These are phyloP conservation scores for Penicillium occitanis DNA, from an alignment of 2,329 filamentous ascomycete species.

Conservation along the genomic window DNA sequence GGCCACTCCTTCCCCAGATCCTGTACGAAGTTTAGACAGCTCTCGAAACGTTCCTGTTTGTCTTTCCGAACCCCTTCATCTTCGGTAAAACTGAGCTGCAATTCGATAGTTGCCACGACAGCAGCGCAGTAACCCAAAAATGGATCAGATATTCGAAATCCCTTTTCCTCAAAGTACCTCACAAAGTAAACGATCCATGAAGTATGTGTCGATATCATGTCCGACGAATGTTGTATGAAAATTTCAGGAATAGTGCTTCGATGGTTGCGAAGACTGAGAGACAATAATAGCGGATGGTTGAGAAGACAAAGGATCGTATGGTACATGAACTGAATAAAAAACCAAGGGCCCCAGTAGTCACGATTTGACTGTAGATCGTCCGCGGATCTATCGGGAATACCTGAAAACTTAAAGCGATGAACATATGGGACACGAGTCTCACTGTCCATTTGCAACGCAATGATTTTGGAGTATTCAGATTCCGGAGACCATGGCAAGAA, in stretches of 20 bases:
- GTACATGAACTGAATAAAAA: slow-evolving; percentile 55
- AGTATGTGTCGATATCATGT: slow-evolving; percentile 53
- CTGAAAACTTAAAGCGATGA: slow-evolving; percentile 53
- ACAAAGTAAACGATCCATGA: slow-evolving; percentile 57
- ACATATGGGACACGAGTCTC: slow-evolving; percentile 53
- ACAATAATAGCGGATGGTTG: slow-evolving; percentile 56
- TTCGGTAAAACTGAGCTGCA: slow-evolving; percentile 56
- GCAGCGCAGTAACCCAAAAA: slow-evolving; percentile 53
- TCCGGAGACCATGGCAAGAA: slow-evolving; percentile 52
- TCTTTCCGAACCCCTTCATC: slow-evolving; percentile 39
- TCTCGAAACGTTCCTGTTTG: slow-evolving; percentile 47
- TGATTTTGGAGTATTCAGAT: slow-evolving; percentile 55
- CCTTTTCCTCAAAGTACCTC: slow-evolving; percentile 48
- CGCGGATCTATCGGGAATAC: slow-evolving; percentile 45
- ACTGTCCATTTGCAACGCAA: slow-evolving; percentile 52
- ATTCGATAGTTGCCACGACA: slow-evolving; percentile 55
- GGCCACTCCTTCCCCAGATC: slow-evolving; percentile 47
- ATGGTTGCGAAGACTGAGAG: slow-evolving; percentile 54
- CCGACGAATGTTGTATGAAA: slow-evolving; percentile 56
- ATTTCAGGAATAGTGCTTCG: slow-evolving; percentile 55
- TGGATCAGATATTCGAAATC: slow-evolving; percentile 50
- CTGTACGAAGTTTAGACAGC: slow-evolving; percentile 48
- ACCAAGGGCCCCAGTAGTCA: slow-evolving; percentile 56
- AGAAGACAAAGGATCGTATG: slow-evolving; percentile 55
- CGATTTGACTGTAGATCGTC: slow-evolving; percentile 48